phyloP scores from a whole-genome alignment of 2,329 filamentous ascomycete genomes.

The Phoma sp. region DNA sequence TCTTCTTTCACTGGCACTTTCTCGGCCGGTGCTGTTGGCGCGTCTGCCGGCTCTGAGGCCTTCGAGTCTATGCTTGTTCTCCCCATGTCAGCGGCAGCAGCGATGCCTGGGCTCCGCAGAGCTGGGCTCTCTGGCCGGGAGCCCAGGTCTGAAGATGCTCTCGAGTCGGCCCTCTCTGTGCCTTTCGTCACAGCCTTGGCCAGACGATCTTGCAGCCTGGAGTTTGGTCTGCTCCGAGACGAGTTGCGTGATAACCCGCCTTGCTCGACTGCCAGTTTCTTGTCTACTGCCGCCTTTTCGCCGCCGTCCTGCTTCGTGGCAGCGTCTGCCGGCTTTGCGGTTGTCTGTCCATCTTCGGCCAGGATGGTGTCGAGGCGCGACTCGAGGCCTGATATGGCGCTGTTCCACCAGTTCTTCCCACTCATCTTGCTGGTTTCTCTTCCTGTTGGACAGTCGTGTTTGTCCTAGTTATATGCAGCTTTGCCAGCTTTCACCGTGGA shows the following conservation, averaged over 20 bases:
- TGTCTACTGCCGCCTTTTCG: constrained; percentile 38
- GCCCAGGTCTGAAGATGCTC: constrained; percentile 57
- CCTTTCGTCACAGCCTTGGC: constrained; percentile 85
- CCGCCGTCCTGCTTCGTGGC: constrained; percentile 37
- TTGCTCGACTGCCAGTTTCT: constrained; percentile 41
- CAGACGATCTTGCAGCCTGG: constrained; percentile 85
- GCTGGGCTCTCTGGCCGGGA: constrained; percentile 63
- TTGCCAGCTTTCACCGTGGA: constrained; percentile 38
- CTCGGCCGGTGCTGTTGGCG: constrained; percentile 17
- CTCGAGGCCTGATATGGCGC: constrained; percentile 92
- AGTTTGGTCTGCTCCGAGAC: constrained; percentile 72
- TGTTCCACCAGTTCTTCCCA: constrained; percentile 55
- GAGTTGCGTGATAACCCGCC: constrained; percentile 63
- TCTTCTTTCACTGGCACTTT: constrained; percentile 22
- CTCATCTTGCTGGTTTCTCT: constrained; percentile 30
- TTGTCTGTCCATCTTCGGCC: constrained; percentile 72
- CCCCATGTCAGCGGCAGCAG: constrained; percentile 42
- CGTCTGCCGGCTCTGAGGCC: constrained; percentile 38
- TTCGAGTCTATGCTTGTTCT: constrained; percentile 55
- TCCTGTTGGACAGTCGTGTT: background rate
- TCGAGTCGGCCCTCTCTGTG: constrained; percentile 56
- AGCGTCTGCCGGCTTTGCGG: constrained; percentile 51
- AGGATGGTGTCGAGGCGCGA: constrained; percentile 91
- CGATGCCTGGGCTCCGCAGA: constrained; percentile 36
- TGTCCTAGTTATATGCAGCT: constrained; percentile 9